Percentiles rank a stretch among this genome's conserved stretches.
Conservation (phyloP, 2,329 filamentous ascomycete genomes). For the Epichloe uncinata region DNA sequence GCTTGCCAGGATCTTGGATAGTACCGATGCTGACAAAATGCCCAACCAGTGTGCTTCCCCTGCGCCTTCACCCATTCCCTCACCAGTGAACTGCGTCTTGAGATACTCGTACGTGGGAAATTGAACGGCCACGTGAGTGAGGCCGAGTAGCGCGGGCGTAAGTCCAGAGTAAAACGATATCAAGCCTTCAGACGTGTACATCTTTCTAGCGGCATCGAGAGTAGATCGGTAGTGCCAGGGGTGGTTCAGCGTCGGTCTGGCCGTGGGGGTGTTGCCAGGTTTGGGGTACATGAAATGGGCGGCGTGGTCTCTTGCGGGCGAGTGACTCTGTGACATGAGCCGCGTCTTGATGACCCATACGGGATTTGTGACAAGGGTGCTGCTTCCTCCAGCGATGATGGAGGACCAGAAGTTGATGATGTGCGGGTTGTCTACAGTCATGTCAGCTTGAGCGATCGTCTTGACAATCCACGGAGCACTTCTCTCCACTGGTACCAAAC, state of each 20-base stretch:
- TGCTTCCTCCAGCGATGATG: slow-evolving; percentile 79
- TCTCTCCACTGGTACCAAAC: neutral
- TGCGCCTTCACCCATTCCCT: slow-evolving; percentile 62
- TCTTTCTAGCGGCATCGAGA: slow-evolving; percentile 82
- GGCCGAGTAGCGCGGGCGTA: slow-evolving; percentile 77
- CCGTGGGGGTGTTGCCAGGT: slow-evolving; percentile 39
- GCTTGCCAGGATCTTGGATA: slow-evolving; percentile 90
- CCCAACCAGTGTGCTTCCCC: slow-evolving; percentile 58
- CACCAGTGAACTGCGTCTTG: slow-evolving; percentile 79
- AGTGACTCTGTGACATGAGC: slow-evolving; percentile 80
- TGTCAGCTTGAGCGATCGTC: neutral
- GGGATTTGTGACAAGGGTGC: slow-evolving; percentile 87
- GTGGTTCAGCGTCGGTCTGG: slow-evolving; percentile 43
- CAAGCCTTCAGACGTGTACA: slow-evolving; percentile 85
- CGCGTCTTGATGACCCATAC: slow-evolving; percentile 99
- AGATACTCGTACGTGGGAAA: slow-evolving; percentile 93
- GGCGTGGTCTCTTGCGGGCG: slow-evolving; percentile 31
- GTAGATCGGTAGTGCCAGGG: slow-evolving; percentile 89
- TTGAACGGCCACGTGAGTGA: slow-evolving; percentile 93
- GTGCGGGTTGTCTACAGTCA: slow-evolving; percentile 52
- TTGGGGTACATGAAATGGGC: slow-evolving; percentile 33
- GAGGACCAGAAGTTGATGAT: slow-evolving; percentile 80
- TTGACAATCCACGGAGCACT: neutral
- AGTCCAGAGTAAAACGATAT: slow-evolving; percentile 90
- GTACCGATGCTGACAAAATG: slow-evolving; percentile 74